Evolutionary conservation across 257 asterid species (phyloP).

Genomic region (Ballota nigra): DNA sequence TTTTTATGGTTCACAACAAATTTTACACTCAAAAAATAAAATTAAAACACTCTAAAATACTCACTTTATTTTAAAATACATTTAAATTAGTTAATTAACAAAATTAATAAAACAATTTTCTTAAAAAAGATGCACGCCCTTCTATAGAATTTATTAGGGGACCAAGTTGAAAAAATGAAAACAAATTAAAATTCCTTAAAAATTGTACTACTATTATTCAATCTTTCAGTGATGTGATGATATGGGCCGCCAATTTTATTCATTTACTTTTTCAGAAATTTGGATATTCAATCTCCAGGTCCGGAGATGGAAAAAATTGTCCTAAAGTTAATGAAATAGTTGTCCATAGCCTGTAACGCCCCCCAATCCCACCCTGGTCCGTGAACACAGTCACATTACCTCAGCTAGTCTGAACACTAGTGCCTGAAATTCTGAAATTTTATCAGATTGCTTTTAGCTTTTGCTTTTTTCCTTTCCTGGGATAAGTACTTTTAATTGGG

Average conservation of each 20-base stretch:
- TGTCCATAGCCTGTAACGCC: background rate
- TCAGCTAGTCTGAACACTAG: constrained; percentile 65
- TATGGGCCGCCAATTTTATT: constrained; percentile 79
- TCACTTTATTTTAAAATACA: no score
- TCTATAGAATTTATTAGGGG: no score
- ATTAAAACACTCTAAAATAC: no score
- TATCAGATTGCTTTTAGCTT: constrained; percentile 57
- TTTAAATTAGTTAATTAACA: no score
- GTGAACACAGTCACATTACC: constrained; percentile 30
- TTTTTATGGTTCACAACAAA: no score
- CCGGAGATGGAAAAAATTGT: constrained; percentile 18
- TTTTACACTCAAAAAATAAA: no score
- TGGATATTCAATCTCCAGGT: constrained; percentile 14
- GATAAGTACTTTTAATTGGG: constrained; percentile 29
- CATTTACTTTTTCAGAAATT: constrained; percentile 4
- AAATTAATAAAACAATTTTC: no score
- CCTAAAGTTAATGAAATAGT: constrained; percentile 23
- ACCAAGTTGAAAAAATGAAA: no score
- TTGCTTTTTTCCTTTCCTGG: constrained; percentile 30
- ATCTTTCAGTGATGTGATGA: constrained; percentile 48
- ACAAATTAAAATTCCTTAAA: no score
- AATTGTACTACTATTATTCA: constrained; percentile 6
- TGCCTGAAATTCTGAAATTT: constrained; percentile 54
- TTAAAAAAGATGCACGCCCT: no score
- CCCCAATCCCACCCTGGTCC: constrained; percentile 18